Evolutionary conservation across 805 yeast species (phyloP).

Genomic region (Myxozyma geophila): DNA sequence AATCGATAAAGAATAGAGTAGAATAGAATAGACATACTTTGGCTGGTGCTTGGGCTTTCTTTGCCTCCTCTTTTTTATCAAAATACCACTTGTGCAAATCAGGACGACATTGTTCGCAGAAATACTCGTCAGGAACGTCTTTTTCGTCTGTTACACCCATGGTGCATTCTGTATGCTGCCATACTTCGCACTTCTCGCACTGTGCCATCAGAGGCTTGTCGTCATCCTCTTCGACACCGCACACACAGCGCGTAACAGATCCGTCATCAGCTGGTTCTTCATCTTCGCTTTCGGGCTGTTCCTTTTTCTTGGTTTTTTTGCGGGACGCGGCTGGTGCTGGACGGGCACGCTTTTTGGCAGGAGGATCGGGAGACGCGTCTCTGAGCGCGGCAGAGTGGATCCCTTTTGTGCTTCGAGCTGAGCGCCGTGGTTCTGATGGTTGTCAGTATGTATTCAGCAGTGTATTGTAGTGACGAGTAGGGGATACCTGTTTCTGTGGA

Average conservation of each 20-base stretch:
- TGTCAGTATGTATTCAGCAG: background rate
- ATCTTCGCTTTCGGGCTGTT: constrained; percentile 22
- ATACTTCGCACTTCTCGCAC: constrained; percentile 65
- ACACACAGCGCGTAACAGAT: constrained; percentile 40
- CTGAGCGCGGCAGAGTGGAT: constrained; percentile 37
- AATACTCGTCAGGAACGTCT: constrained; percentile 58
- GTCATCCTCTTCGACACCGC: constrained; percentile 40
- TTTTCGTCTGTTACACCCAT: constrained; percentile 51
- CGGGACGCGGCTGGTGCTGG: constrained; percentile 2
- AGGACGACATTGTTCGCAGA: constrained; percentile 59
- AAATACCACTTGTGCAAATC: constrained; percentile 28
- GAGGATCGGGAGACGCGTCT: constrained; percentile 6
- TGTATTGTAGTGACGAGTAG: background rate
- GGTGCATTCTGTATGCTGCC: constrained; percentile 74
- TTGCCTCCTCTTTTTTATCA: constrained; percentile 18
- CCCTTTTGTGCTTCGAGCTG: constrained; percentile 49
- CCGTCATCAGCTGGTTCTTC: constrained; percentile 37
- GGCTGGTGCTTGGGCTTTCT: constrained; percentile 24
- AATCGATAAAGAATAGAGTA: background rate
- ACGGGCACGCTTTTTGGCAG: constrained; percentile 2
- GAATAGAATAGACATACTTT: background rate
- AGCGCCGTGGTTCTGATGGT: constrained; percentile 44
- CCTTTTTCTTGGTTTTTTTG: constrained; percentile 10
- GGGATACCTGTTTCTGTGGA: background rate
- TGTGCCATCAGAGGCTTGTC: constrained; percentile 57